Evolutionary conservation across 805 yeast genomes (phyloP), one percentile per base, ranked within the genome.

Genomic region (Starmerella sirachaensis): DNA sequence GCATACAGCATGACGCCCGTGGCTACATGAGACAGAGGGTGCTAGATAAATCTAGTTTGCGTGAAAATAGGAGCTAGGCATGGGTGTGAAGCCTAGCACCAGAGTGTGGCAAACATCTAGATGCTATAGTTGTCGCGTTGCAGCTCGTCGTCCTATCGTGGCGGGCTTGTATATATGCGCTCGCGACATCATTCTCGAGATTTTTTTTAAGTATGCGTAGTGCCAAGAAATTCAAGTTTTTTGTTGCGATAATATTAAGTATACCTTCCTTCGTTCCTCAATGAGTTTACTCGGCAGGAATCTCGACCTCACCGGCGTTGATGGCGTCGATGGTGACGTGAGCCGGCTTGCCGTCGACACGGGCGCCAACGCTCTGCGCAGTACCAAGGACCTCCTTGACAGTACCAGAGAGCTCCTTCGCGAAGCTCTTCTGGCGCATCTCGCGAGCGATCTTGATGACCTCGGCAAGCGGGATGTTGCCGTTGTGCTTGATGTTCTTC

Each of bases 351-450:
- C 86, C 93, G 70, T 85, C 88, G 65, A 91, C 96, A 73, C 96
- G 86, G 74, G 95, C 86, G 62, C 98, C 98, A 63, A 91, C 93
- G 53, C 96, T 86, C 75, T 88, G 97, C 60, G 97, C 96, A 68
- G 98, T 91, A 70, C 98, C 98, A 66, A 91, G 80, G 64, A 91
- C 82, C 77, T 91, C 98, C 78, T 91, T 91, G 62, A 94, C 74
- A 58, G 91, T 94, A 49, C 96, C 91, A 54, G 93, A 84, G 66
- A 91, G 79, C 70, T 61, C 82, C 82, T 85, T 88, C 75, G 98
- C 95, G 69, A 91, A 84, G 51, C 96, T 85, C 75, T 91, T 91
- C 67, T 80, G 84, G 68, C 74, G 78, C 97, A 91, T 88, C 64
- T 78, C 78, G 72, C 95, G 86, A 61, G 98, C 97, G 64, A 91